Base-by-base conservation (phyloP, 2,329 filamentous ascomycete genomes). In the Colletotrichum limetticola region DNA sequence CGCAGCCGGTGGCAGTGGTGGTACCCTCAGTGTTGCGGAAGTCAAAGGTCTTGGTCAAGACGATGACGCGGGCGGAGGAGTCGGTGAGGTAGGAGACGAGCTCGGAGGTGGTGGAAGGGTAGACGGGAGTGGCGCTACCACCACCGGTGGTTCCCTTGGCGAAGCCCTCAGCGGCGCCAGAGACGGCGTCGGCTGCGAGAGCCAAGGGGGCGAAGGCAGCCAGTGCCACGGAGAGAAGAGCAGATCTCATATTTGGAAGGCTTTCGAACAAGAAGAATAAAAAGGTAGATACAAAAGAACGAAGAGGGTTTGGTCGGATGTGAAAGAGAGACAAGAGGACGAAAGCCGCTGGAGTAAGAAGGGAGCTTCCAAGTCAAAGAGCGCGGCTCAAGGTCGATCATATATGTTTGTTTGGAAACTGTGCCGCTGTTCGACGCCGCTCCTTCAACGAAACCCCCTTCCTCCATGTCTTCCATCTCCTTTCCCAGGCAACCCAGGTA, bases 51-150 rank as follows among this genome's bases (percentile, higher is more conserved):
- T 89, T 88, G 78, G 86, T 85, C 32, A 92, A 83, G 67, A 92
- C 84, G 76, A 92, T 91, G 72, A 88, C 86, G 28, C 89, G 86
- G 14, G 90, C 77, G 24, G 83, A 79, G 67, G 80, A 81, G 79
- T 91, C 89, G 9, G 84, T 83, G 5, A 92, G 86, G 82, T 91
- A 92, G 52, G 83, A 85, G 79, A 88, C 86, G 59, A 92, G 86
- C 85, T 93, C 84, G 28, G 82, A 84, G 55, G 80, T 90, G 61
- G 84, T 87, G 22, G 79, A 83, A 14, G 90, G 90, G 76, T 89
- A 88, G 22, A 88, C 88, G 32, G 88, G 79, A 9, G 84, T 81
- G 26, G 88, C 89, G 72, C 76, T 84, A 66, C 89, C 90, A 77
- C 91, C 91, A 49, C 91, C 91, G 22, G 91, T 92, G 8, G 62